Conservation (phyloP, 805 yeast genomes). For the Yamadazyma olivae region DNA sequence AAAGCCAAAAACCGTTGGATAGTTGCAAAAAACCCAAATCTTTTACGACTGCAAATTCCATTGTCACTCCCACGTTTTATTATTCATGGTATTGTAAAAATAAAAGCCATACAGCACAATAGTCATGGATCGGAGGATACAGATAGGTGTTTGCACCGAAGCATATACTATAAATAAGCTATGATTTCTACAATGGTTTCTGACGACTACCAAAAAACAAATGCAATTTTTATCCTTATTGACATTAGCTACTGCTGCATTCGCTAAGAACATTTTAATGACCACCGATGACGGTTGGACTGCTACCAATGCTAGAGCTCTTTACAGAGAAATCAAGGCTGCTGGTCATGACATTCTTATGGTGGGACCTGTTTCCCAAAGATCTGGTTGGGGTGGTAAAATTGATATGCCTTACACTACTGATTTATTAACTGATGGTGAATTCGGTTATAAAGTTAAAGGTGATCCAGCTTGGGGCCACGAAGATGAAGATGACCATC, state of each 20-base stretch:
- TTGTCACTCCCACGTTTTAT: too few species aligned
- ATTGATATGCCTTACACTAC: conserved; percentile 38
- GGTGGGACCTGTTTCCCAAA: conserved; percentile 49
- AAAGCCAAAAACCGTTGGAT: too few species aligned
- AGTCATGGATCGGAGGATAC: too few species aligned
- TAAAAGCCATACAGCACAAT: too few species aligned
- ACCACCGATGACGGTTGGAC: conserved; percentile 59
- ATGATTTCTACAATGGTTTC: too few species aligned
- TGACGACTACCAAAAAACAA: too few species aligned
- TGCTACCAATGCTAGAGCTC: conserved; percentile 52
- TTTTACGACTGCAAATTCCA: too few species aligned
- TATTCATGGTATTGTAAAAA: too few species aligned
- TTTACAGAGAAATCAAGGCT: conserved; percentile 42
- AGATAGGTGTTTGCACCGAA: too few species aligned
- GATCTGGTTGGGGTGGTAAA: conserved; percentile 55
- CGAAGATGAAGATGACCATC: conserved; percentile 31
- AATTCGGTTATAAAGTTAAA: conserved; percentile 40
- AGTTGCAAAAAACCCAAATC: too few species aligned
- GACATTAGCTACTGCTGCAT: conserved; percentile 8
- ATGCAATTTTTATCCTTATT: conserved; percentile 1
- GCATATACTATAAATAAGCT: too few species aligned
- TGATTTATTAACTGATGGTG: conserved; percentile 36
- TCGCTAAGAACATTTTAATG: conserved; percentile 24
- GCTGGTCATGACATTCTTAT: conserved; percentile 49
- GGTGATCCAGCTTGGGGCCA: conserved; percentile 58